Evolutionary conservation across 1,139 yeast genomes (phyloP).

Genomic region (Blastobotrys ciferrii): DNA sequence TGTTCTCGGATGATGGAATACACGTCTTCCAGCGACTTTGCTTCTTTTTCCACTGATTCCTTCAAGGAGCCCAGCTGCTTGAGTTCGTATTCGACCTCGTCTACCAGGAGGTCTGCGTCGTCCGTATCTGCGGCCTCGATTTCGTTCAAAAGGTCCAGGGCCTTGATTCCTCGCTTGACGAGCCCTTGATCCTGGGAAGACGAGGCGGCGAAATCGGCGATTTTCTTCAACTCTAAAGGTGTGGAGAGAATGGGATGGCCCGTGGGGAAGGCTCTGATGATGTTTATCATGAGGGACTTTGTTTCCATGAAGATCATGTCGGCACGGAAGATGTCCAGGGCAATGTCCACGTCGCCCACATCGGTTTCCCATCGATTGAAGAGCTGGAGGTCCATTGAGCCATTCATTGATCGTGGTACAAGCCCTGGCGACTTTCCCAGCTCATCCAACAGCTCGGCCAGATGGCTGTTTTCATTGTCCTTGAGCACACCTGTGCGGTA

Average conservation of each 20-base stretch:
- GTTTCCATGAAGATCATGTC: slow-evolving; percentile 42
- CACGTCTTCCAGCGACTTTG: slow-evolving; percentile 37
- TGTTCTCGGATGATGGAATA: slow-evolving; percentile 38
- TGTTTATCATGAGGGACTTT: slow-evolving; percentile 39
- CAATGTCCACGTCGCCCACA: slow-evolving; percentile 36
- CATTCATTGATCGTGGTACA: slow-evolving; percentile 37
- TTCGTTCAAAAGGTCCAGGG: slow-evolving; percentile 36
- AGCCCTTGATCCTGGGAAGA: slow-evolving; percentile 31
- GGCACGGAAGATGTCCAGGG: slow-evolving; percentile 36
- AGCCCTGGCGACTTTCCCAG: slow-evolving; percentile 37
- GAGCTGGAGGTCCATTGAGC: slow-evolving; percentile 36
- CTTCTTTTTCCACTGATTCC: slow-evolving; percentile 38
- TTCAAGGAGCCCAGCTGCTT: slow-evolving; percentile 39
- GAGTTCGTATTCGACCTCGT: slow-evolving; percentile 40
- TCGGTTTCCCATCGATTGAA: slow-evolving; percentile 41
- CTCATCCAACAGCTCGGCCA: slow-evolving; percentile 34
- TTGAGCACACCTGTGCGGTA: slow-evolving; percentile 30
- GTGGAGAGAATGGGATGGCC: slow-evolving; percentile 31
- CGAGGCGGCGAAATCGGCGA: slow-evolving; percentile 39
- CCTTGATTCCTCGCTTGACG: slow-evolving; percentile 40
- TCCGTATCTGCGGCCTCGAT: slow-evolving; percentile 34
- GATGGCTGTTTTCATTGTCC: slow-evolving; percentile 26
- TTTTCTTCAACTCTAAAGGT: slow-evolving; percentile 34
- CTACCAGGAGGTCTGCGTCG: slow-evolving; percentile 34
- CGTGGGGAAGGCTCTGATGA: slow-evolving; percentile 39